Evolutionary conservation across 2,329 filamentous ascomycete species (phyloP).

Genomic region (Neofusicoccum ribis): DNA sequence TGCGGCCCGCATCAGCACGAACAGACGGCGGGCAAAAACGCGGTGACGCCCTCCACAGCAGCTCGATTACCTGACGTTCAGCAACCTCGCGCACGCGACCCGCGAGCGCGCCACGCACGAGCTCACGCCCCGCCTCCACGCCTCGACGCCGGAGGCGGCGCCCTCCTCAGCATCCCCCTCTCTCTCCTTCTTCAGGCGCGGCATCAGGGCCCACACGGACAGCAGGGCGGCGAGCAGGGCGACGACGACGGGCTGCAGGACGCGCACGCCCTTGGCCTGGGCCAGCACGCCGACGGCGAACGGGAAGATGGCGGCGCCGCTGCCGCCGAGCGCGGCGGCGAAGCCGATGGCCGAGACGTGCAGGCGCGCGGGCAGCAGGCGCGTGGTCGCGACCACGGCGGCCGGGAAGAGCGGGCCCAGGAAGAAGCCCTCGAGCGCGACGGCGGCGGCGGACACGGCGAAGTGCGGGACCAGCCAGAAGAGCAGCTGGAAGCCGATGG

Average conservation of each 20-base stretch:
- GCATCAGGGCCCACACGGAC: slow-evolving; percentile 50
- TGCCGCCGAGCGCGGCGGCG: slow-evolving; percentile 23
- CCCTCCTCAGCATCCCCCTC: not conserved
- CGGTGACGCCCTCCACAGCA: too few species aligned
- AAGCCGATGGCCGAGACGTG: slow-evolving; percentile 25
- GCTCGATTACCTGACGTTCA: not conserved
- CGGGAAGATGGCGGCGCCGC: slow-evolving; percentile 33
- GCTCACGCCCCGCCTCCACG: not conserved
- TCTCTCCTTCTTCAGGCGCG: slow-evolving; percentile 14
- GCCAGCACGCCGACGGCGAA: slow-evolving; percentile 26
- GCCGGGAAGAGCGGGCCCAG: slow-evolving; percentile 25
- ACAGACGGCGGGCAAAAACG: not conserved
- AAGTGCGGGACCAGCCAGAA: slow-evolving; percentile 26
- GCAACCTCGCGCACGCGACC: not conserved
- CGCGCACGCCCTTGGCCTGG: slow-evolving; percentile 55
- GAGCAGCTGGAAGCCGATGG: slow-evolving; percentile 23
- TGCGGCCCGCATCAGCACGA: not conserved
- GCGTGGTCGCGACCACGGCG: slow-evolving; percentile 22
- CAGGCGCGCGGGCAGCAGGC: slow-evolving; percentile 23
- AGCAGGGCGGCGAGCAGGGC: slow-evolving; percentile 50
- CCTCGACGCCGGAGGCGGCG: not conserved
- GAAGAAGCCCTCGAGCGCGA: slow-evolving; percentile 24
- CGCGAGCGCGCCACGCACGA: not conserved
- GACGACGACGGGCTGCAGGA: slow-evolving; percentile 58
- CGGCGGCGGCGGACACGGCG: slow-evolving; percentile 22